Base-by-base conservation (phyloP, 2,329 filamentous ascomycete genomes). In the Pyrenochaeta sp. region DNA sequence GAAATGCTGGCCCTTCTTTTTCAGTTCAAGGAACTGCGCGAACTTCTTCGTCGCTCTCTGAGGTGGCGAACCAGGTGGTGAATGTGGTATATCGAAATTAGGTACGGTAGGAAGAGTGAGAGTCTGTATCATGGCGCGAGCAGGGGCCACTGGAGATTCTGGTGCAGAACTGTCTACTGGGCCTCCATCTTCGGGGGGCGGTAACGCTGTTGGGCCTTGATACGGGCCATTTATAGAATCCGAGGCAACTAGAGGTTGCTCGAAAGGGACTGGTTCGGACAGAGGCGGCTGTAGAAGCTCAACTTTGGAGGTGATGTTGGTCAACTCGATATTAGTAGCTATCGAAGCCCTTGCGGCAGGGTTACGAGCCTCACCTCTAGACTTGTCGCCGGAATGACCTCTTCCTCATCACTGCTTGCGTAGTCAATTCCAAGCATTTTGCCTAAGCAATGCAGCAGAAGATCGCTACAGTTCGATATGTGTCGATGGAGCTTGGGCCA, bases 1-100 rank as follows among this genome's bases (percentile, higher is more conserved):
- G 81, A 94, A 94, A 75, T 95, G 91, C 14, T 87, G 81, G 4
- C 88, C 88, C 58, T 88, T 85, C 67, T 85, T 87, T 77, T 95
- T 95, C n/a, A 94, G 82, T 40, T 85, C 81, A 0, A 94, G 83
- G 61, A 95, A 94, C 54, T 87, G 85, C 58, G 86, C 83, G 63
- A 94, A 89, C 65, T 91, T 92, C 61, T 84, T 82, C 45, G 83
- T 87, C 11, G 87, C 68, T 33, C 63, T 66, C 36, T 75, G 73
- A 17, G 76, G 75, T 12, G 77, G 77, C 12, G 76, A 76, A 5
- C 85, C 85, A 0, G 88, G 87, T 1, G 90, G 90, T 3, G 90
- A 92, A 9, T 85, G 81, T 0, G 90, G 90, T 56, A 95, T 92
- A 63, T 87, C 81, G 66, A 92, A 85, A 75, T 91, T 88, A 1